These are phyloP conservation scores for Coemansia sp. DNA, from an alignment of 192 early-diverging fungal genomes.

Conservation along the genomic window DNA sequence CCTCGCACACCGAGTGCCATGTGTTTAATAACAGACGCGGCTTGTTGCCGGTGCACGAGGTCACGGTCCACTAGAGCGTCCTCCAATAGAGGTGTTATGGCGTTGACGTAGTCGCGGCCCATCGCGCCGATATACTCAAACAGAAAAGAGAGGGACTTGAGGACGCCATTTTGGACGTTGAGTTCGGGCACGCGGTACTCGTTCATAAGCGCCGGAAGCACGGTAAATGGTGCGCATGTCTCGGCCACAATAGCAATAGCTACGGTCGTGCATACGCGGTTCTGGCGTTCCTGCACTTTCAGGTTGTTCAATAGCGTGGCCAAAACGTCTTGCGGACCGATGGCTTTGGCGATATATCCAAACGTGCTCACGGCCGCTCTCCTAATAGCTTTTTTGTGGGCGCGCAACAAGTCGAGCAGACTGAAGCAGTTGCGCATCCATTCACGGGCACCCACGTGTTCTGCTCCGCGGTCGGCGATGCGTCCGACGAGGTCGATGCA, in stretches of 20 bases:
- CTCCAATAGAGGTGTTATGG: slow-evolving; percentile 91
- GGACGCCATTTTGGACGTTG: slow-evolving; percentile 98
- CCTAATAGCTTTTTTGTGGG: slow-evolving; percentile 92
- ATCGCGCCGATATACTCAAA: slow-evolving; percentile 99
- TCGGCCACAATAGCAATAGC: slow-evolving; percentile 98
- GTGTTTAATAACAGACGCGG: slow-evolving; percentile 93
- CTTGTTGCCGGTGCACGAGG: slow-evolving; percentile 96
- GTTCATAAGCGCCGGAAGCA: slow-evolving; percentile 97
- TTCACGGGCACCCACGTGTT: slow-evolving; percentile 92
- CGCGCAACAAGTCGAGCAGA: slow-evolving; percentile 93
- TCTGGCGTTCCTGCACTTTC: slow-evolving; percentile 98
- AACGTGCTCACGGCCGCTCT: slow-evolving; percentile 97
- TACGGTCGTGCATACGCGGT: slow-evolving; percentile 98
- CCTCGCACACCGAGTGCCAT: slow-evolving; percentile 93
- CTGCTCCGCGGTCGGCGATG: slow-evolving; percentile 97
- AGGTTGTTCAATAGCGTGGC: slow-evolving; percentile 98
- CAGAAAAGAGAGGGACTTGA: slow-evolving; percentile 92
- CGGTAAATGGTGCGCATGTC: slow-evolving; percentile 96
- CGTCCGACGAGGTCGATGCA: slow-evolving; percentile 95
- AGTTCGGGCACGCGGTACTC: slow-evolving; percentile 99
- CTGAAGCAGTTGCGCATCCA: slow-evolving; percentile 99
- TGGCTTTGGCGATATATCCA: slow-evolving; percentile 98
- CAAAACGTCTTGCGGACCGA: slow-evolving; percentile 98
- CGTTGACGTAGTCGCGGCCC: slow-evolving; percentile 98
- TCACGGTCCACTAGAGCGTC: slow-evolving; percentile 98